Base-by-base conservation (phyloP, 306 rosid species). In the Dalbergia cochinchinensis region DNA sequence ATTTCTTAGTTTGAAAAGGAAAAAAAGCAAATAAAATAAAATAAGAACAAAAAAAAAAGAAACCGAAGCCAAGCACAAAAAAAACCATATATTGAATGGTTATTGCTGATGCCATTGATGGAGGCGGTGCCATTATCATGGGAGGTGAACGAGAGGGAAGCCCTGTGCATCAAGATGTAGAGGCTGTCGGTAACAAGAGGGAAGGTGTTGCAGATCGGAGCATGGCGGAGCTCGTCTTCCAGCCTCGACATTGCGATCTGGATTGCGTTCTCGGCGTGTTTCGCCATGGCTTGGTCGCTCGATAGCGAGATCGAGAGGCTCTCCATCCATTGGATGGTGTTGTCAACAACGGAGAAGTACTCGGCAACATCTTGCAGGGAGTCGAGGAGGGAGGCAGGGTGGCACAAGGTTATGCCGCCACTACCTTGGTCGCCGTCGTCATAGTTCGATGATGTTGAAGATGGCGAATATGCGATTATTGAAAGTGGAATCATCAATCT, bases 211-310 rank as follows among this genome's bases (percentile, higher is more conserved):
- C 91, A 87, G 76, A 89, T 90, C 89, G 93, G 55, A 39, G 86
- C 81, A 34, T 86, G 96, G 11, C 93, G 94, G 12, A 95, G 84
- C 86, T 95, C 99, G 7, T 90, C 95, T 91, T 95, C 99, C 0
- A 95, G 93, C 82, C 98, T 71, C 41, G 90, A 65, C 99, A 95
- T 95, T 5, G 98, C 98, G 39, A 90, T 80, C 83, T 95, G 99
- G 85, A 95, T 89, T 73, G 92, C 93, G 79, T 86, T 92, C 79
- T 91, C 99, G 1, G 96, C 99, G 15, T 97, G 95, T 74, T 89
- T 97, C 31, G 75, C 62, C 1, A 83, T n/a, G 65, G 18, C 10
- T 71, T 78, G 79, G 18, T 16, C 51, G 4, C 54, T n/a, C n/a
- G n/a, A n/a, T n/a, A n/a, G n/a, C n/a, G n/a, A n/a, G n/a, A n/a